Base-by-base conservation (phyloP, 306 rosid species). In the Ceratonia siliqua region DNA sequence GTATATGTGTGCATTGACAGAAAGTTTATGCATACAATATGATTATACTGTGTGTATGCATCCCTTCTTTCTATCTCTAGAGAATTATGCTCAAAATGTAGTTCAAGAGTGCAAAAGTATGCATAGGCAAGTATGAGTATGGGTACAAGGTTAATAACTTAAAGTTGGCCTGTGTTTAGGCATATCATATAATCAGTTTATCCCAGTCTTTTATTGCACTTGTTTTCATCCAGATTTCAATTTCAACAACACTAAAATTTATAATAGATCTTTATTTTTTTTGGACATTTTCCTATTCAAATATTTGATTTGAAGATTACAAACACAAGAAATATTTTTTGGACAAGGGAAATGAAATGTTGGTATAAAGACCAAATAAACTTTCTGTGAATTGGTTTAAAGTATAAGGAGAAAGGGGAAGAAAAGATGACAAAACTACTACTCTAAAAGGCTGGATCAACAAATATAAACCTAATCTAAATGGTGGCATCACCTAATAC, bases 21-120 rank as follows among this genome's bases (percentile, higher is more conserved):
- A 63, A 56, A 32, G 42, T 20, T 32, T 70, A 3, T 24, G 63
- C 78, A 77, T 36, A 35, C 49, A 18, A n/a, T 46, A 54, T 53
- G 18, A 72, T 39, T 57, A 10, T 58, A 48, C 43, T 63, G 50
- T 30, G 63, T 72, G 38, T 68, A 57, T 78, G 78, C 78, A 63
- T 73, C n/a, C n/a, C 72, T 69, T 62, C 64, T 55, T 45, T 82
- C 21, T 53, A 52, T 39, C 81, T 54, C 52, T 43, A 24, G 49
- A 73, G 25, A 13, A 20, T 64, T 12, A 12, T 61, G 15, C 6
- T 74, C 24, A 27, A 8, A 14, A 28, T 28, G 42, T 18, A 27
- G 12, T 43, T 43, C 21, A 3, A 15, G 27, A 54, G 53, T 54
- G 13, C 33, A 54, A 11, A 35, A 70, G 45, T 20, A 15, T 59